Conservation (phyloP, 306 rosid genomes). For the Trifolium subterraneum region DNA sequence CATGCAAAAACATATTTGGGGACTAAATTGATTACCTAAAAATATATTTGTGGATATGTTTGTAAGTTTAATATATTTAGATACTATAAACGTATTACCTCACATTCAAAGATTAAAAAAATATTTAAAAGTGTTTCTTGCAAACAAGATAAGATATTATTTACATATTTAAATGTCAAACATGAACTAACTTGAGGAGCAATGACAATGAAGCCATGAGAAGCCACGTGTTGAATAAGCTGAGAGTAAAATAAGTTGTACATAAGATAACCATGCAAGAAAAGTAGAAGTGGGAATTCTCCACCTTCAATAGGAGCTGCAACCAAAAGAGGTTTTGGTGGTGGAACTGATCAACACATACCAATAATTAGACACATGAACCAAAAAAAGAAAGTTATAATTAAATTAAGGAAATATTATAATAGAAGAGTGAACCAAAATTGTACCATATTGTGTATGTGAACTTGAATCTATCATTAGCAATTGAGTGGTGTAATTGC, state of each 20-base stretch:
- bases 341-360: constrained; percentile 44
- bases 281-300: constrained; percentile 63
- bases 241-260: constrained; percentile 81
- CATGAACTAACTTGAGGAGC: constrained; percentile 69
- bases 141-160: background rate
- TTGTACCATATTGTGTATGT: constrained; percentile 30
- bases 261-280: constrained; percentile 76
- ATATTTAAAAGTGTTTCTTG: too few species aligned
- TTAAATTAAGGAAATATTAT: background rate
- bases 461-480: constrained; percentile 46
- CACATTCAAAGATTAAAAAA: too few species aligned
- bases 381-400: background rate
- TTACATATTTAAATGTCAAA: background rate
- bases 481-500: constrained; percentile 51
- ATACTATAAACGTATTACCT: too few species aligned
- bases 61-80: too few species aligned
- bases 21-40: too few species aligned
- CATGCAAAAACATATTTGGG: too few species aligned
- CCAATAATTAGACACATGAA: background rate
- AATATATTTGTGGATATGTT: too few species aligned
- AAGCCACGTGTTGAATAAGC: constrained; percentile 74
- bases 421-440: background rate
- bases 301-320: constrained; percentile 70
- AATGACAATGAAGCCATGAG: constrained; percentile 88
- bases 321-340: constrained; percentile 76